Evolutionary conservation across 2,329 filamentous ascomycete species (phyloP).

Genomic region (Periconia digitata): DNA sequence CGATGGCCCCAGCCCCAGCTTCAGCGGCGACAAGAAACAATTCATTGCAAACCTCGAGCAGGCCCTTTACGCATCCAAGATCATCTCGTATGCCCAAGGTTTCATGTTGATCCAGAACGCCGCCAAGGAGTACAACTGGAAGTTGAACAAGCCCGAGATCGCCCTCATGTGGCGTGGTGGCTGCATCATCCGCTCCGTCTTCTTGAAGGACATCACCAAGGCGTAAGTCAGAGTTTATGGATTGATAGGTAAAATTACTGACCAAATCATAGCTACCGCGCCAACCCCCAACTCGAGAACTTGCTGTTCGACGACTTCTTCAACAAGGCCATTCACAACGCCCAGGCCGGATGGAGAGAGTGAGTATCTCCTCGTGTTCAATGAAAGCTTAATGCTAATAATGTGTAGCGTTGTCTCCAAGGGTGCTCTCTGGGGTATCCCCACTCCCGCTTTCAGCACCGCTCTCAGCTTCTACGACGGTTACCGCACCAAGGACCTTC

Average conservation of each 20-base stretch:
- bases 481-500: slow-evolving; percentile 94
- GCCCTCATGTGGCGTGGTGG: slow-evolving; percentile 99
- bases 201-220: slow-evolving; percentile 98
- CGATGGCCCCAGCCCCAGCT: slow-evolving; percentile 73
- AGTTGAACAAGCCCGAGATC: slow-evolving; percentile 99
- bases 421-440: slow-evolving; percentile 91
- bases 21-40: slow-evolving; percentile 86
- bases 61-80: slow-evolving; percentile 98
- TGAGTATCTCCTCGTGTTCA: slow-evolving; percentile 14
- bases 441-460: slow-evolving; percentile 93
- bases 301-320: slow-evolving; percentile 99
- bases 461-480: slow-evolving; percentile 98
- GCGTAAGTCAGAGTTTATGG: slow-evolving; percentile 49
- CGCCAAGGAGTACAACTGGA: slow-evolving; percentile 94
- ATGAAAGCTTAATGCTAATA: slow-evolving; percentile 37
- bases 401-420: slow-evolving; percentile 77
- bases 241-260: slow-evolving; percentile 2
- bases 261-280: slow-evolving; percentile 65
- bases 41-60: slow-evolving; percentile 98
- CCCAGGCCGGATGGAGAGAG: slow-evolving; percentile 63
- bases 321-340: slow-evolving; percentile 98
- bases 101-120: slow-evolving; percentile 99
- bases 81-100: slow-evolving; percentile 98
- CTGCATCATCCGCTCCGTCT: slow-evolving; percentile 99
- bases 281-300: slow-evolving; percentile 93